Percentiles rank a stretch among this genome's conserved stretches.
Evolutionary conservation across 1,284 basidiomycete genomes (phyloP).

Genomic region (Pseudozyma sp.): DNA sequence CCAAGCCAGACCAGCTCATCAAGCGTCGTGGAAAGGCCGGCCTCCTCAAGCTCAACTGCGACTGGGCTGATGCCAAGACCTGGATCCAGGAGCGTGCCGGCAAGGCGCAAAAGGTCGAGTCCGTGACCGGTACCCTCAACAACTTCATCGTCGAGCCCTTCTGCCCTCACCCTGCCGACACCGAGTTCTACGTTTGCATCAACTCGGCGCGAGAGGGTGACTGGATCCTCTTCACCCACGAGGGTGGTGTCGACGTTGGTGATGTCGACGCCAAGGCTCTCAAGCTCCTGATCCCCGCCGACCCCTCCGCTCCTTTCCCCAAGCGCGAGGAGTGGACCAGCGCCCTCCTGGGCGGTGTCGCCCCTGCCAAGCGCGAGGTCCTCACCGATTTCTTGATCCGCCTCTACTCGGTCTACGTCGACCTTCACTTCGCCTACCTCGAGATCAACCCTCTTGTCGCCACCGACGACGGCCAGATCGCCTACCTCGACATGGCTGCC

Average conservation of each 20-base stretch:
- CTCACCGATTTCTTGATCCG: slow-evolving; percentile 84
- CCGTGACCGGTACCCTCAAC: slow-evolving; percentile 91
- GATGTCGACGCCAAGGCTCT: slow-evolving; percentile 98
- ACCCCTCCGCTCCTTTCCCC: slow-evolving; percentile 82
- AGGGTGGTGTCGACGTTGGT: slow-evolving; percentile 98
- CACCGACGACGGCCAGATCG: slow-evolving; percentile 86
- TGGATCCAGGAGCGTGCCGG: slow-evolving; percentile 93
- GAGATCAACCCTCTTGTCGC: slow-evolving; percentile 99
- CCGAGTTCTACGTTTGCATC: slow-evolving; percentile 98
- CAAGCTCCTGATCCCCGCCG: slow-evolving; percentile 83
- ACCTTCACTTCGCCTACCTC: slow-evolving; percentile 86
- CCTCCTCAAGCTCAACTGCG: slow-evolving; percentile 89
- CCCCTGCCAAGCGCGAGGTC: slow-evolving; percentile 60
- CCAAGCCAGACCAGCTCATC: slow-evolving; percentile 88
- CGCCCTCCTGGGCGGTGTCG: slow-evolving; percentile 58
- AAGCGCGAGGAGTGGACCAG: slow-evolving; percentile 75
- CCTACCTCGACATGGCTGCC: slow-evolving; percentile 99
- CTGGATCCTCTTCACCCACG: slow-evolving; percentile 97
- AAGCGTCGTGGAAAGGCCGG: slow-evolving; percentile 99
- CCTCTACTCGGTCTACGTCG: slow-evolving; percentile 96
- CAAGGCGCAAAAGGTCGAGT: slow-evolving; percentile 94
- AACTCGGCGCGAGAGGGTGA: slow-evolving; percentile 95
- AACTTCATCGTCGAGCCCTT: slow-evolving; percentile 99
- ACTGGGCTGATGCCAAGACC: slow-evolving; percentile 77
- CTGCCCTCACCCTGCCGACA: slow-evolving; percentile 90